Base-by-base conservation (phyloP, 1,284 basidiomycete genomes). In the Pseudozyma tsukubaensis region DNA sequence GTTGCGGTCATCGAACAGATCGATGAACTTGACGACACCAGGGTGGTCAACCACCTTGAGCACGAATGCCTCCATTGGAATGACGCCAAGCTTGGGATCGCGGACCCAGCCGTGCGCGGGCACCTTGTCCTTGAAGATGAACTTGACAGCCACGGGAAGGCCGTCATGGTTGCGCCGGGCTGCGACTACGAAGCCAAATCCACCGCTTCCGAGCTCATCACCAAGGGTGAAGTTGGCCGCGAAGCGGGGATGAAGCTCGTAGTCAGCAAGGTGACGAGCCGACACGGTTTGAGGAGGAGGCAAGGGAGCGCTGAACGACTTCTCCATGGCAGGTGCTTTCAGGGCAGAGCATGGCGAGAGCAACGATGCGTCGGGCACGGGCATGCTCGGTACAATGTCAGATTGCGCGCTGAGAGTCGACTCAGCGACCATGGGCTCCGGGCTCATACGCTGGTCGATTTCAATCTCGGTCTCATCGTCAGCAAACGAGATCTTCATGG, bases 131-230 rank as follows among this genome's bases (percentile, higher is more conserved):
- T 93, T 94, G 86, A 91, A 89, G 83, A 97, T 94, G 84, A 96
- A 96, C 86, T 97, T 96, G 85, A 96, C 92, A 0, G 94, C 94
- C 44, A 94, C 93, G 5, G 91, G 91, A 88, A 93, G 90, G 1
- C 60, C 63, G 54, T 85, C 85, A 9, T 12, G 14, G n/a, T 65
- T 76, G 48, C 84, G 77, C 49, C 58, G 70, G 3, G 85, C 85
- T 6, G 82, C 75, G 11, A 86, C 84, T 29, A 97, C 94, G 83
- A 97, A 96, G 8, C 94, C 94, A 82, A 94, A 97, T 14, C 94
- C 94, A 42, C 94, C 94, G 10, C 90, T 90, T 50, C 94, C 94
- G 40, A 97, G 89, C 84, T 94, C 92, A 44, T 87, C 86, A 29
- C 81, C 78, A 45, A 95, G 88, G 21, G 87, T 85, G 84, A 94